phyloP scores from a whole-genome alignment of 2,329 filamentous ascomycete genomes.

The Didymella sp. region DNA sequence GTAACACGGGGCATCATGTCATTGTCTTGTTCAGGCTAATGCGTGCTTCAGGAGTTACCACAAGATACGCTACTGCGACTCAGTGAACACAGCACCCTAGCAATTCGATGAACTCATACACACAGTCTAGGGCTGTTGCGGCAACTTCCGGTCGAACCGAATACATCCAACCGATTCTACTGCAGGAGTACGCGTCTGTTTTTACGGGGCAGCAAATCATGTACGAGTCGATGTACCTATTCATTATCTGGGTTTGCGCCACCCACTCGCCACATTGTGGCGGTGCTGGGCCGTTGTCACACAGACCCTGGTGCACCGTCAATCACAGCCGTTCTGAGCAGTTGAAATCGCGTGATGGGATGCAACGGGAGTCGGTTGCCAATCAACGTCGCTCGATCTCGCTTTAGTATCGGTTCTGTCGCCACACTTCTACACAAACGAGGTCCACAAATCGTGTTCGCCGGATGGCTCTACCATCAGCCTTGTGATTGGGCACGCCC shows the following conservation, averaged over 20 bases:
- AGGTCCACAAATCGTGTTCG: slow-evolving; percentile 27
- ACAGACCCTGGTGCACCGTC: slow-evolving; percentile 22
- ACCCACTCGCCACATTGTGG: slow-evolving; percentile 6
- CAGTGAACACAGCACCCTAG: slow-evolving; percentile 3
- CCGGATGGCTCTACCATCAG: slow-evolving; percentile 25
- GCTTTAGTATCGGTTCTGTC: slow-evolving; percentile 23
- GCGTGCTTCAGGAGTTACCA: slow-evolving; percentile 6
- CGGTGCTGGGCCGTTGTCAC: slow-evolving; percentile 10
- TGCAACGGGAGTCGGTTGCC: slow-evolving; percentile 29
- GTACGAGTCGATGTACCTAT: slow-evolving; percentile 7
- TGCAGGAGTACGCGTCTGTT: slow-evolving; percentile 35
- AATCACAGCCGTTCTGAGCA: slow-evolving; percentile 29
- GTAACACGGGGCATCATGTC: slow-evolving; percentile 4
- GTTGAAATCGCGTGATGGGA: slow-evolving; percentile 18
- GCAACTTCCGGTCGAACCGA: slow-evolving; percentile 3
- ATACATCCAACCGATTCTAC: slow-evolving; percentile 1
- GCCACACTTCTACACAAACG: slow-evolving; percentile 43
- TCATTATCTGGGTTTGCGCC: neutral
- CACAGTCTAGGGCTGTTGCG: slow-evolving; percentile 19
- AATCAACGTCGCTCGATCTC: slow-evolving; percentile 25
- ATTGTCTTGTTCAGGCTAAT: slow-evolving; percentile 11
- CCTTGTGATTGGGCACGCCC: slow-evolving; percentile 22
- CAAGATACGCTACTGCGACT: slow-evolving; percentile 8
- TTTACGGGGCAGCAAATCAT: slow-evolving; percentile 12
- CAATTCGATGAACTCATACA: slow-evolving; percentile 16